These are phyloP conservation scores for Pseudonitzschia pungens DNA, from an alignment of 108 stramenopile genomes.

Conservation along the genomic window DNA sequence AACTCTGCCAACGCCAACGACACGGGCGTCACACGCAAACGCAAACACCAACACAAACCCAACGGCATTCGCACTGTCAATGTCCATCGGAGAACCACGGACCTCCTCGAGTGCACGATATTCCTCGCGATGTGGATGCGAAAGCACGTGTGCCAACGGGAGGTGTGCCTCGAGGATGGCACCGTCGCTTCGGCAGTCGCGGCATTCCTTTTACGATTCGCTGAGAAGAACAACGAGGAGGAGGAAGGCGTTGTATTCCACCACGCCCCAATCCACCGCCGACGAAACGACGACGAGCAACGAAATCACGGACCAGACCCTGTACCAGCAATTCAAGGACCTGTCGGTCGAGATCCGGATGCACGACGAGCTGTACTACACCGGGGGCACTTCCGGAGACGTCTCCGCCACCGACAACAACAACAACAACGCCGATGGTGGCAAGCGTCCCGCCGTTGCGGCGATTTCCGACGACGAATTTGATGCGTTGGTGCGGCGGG, in stretches of 20 bases:
- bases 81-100: too few species aligned
- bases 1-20: too few species aligned
- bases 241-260: constrained; percentile 1
- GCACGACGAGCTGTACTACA: constrained; percentile 62
- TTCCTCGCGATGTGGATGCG: too few species aligned
- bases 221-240: neutral
- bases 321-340: constrained; percentile 55
- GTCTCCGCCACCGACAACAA: too few species aligned
- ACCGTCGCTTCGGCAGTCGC: too few species aligned
- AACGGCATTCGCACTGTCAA: too few species aligned
- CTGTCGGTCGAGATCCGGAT: constrained; percentile 49
- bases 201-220: neutral
- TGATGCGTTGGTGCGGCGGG: constrained; percentile 80
- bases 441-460: neutral
- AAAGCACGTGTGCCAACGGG: too few species aligned
- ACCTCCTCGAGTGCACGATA: too few species aligned
- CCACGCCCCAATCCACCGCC: neutral
- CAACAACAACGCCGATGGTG: neutral
- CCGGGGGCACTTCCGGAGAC: neutral
- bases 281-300: neutral
- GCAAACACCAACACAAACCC: too few species aligned
- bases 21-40: too few species aligned
- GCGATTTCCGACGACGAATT: constrained; percentile 68
- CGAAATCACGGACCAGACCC: constrained; percentile 1
- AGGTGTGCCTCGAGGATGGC: neutral